Evolutionary conservation across 768 basidiomycete species (phyloP).

Genomic region (Lentinula sp.): DNA sequence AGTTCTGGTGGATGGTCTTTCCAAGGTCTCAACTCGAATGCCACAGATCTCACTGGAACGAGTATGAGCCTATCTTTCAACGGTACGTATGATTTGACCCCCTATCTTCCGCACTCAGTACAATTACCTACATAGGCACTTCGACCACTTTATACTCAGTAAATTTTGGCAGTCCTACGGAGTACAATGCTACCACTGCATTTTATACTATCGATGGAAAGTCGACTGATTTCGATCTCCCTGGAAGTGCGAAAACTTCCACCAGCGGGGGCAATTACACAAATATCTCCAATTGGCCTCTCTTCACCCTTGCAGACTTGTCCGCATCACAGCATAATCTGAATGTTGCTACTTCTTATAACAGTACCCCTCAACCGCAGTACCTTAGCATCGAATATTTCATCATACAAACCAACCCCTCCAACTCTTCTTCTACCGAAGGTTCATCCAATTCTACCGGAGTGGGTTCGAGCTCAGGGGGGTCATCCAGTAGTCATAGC

Average conservation of each 20-base stretch:
- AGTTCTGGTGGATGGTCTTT: constrained; percentile 4
- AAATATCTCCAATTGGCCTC: neutral
- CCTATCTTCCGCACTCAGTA: neutral
- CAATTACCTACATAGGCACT: neutral
- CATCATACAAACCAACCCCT: neutral
- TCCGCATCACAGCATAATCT: neutral
- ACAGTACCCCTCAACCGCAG: neutral
- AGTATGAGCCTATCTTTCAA: constrained; percentile 1
- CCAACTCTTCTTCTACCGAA: neutral
- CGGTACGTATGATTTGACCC: neutral
- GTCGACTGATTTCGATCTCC: neutral
- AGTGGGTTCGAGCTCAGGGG: neutral
- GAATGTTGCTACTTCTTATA: neutral
- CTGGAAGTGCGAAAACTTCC: neutral
- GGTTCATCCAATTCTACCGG: neutral
- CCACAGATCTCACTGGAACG: neutral
- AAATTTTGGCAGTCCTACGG: neutral
- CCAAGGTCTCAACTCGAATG: neutral
- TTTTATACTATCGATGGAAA: constrained; percentile 1
- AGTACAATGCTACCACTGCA: neutral
- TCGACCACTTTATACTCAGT: neutral
- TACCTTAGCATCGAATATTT: constrained; percentile 3
- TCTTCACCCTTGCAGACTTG: neutral
- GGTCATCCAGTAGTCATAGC: neutral
- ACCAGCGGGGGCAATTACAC: neutral